Conservation (phyloP, 495 filamentous ascomycete species). For the Podospora pseudoanserina region DNA sequence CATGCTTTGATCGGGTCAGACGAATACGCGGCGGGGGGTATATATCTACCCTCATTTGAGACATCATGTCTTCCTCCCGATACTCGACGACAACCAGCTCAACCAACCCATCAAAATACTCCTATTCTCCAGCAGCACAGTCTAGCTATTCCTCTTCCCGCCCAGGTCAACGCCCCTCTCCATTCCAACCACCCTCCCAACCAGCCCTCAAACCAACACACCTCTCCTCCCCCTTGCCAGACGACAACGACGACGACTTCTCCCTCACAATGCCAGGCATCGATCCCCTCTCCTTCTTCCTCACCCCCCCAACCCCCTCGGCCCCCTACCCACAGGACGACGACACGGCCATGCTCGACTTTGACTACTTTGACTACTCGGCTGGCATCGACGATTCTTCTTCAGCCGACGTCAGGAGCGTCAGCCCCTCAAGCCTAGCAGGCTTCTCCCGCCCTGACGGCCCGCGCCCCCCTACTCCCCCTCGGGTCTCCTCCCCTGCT, state of each 20-base stretch:
- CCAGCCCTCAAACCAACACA: neutral
- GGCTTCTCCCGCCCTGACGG: constrained; percentile 41
- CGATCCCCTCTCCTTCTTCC: constrained; percentile 48
- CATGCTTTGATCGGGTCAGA: constrained; percentile 6
- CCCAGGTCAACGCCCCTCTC: no score
- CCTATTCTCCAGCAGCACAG: constrained; percentile 16
- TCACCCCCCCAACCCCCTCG: constrained; percentile 39
- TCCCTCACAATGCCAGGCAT: constrained; percentile 31
- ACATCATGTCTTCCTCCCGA: neutral
- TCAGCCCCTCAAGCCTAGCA: constrained; percentile 46
- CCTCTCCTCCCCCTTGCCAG: neutral
- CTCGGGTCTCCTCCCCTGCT: constrained; percentile 24
- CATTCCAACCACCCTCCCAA: neutral
- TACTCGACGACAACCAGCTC: no score
- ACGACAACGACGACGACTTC: constrained; percentile 18
- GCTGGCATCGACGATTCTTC: constrained; percentile 44
- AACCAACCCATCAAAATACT: neutral
- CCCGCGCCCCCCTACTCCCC: constrained; percentile 26
- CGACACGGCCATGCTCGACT: constrained; percentile 40
- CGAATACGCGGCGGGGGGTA: constrained; percentile 1
- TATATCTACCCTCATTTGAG: constrained; percentile 10
- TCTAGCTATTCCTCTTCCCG: constrained; percentile 13
- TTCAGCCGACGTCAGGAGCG: constrained; percentile 39
- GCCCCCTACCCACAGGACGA: constrained; percentile 26
- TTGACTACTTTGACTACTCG: constrained; percentile 47